These are phyloP conservation scores for Flagelloscypha sp. DNA, from an alignment of 768 basidiomycete species.

Conservation along the genomic window DNA sequence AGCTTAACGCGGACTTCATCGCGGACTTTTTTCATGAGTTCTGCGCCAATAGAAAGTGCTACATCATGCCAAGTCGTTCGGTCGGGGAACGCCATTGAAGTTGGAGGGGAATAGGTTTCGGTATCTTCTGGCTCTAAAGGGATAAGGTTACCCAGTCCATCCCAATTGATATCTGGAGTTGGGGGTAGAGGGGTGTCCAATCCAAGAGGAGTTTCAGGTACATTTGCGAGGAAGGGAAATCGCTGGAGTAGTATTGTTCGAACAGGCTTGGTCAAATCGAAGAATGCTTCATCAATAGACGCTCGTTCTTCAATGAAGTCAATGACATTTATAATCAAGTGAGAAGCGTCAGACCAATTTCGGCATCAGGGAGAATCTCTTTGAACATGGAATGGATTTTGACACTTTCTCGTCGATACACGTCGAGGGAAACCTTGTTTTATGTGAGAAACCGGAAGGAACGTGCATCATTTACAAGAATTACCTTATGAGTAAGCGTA, in stretches of 20 bases:
- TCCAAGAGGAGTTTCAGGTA: slow-evolving; percentile 66
- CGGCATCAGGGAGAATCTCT: slow-evolving; percentile 66
- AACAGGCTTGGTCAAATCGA: slow-evolving; percentile 83
- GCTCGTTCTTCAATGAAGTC: slow-evolving; percentile 67
- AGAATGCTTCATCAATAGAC: slow-evolving; percentile 94
- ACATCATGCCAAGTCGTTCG: slow-evolving; percentile 91
- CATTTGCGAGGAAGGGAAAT: slow-evolving; percentile 67
- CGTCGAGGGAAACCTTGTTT: slow-evolving; percentile 81
- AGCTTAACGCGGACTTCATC: slow-evolving; percentile 58
- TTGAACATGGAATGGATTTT: slow-evolving; percentile 84
- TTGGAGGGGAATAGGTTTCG: slow-evolving; percentile 11
- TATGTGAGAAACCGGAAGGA: not conserved
- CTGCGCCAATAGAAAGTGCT: slow-evolving; percentile 81
- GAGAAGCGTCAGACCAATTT: slow-evolving; percentile 54
- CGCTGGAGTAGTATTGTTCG: slow-evolving; percentile 63
- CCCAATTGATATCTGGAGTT: slow-evolving; percentile 60
- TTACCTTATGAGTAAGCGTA: slow-evolving; percentile 85
- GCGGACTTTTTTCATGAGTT: slow-evolving; percentile 72
- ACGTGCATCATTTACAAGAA: not conserved
- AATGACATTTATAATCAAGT: not conserved
- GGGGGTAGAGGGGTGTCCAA: slow-evolving; percentile 72
- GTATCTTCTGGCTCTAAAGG: slow-evolving; percentile 35
- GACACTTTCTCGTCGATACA: slow-evolving; percentile 82
- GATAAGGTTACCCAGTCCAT: slow-evolving; percentile 50
- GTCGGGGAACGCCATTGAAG: slow-evolving; percentile 23